Evolutionary conservation across 495 filamentous ascomycete genomes (phyloP).

Genomic region (Friedmanniomyces simplex): DNA sequence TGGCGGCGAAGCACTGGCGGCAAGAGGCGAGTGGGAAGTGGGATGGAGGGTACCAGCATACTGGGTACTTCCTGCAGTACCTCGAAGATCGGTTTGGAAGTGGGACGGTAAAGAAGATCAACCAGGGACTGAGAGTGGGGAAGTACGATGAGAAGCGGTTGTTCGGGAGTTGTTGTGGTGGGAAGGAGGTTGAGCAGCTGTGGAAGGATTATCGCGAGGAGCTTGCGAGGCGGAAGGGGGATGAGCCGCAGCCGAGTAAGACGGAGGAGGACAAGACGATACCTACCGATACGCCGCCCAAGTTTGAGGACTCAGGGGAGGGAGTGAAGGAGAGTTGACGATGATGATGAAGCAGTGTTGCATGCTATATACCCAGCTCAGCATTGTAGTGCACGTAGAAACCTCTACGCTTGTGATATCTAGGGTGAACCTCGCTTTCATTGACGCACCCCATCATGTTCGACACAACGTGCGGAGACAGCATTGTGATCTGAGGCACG

Average conservation of each 20-base stretch:
- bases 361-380: not conserved
- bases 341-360: not conserved
- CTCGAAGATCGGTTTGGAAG: constrained; percentile 53
- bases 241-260: not conserved
- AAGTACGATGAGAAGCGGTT: constrained; percentile 50
- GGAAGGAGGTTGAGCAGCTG: constrained; percentile 47
- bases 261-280: constrained; percentile 7
- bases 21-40: constrained; percentile 50
- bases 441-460: no score
- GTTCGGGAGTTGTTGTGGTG: constrained; percentile 39
- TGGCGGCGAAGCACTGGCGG: constrained; percentile 80
- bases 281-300: constrained; percentile 11
- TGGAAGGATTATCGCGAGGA: constrained; percentile 59
- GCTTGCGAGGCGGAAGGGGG: constrained; percentile 4
- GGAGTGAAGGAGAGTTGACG: no score
- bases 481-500: no score
- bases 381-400: not conserved
- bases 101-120: constrained; percentile 63
- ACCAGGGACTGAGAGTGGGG: constrained; percentile 52
- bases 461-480: no score
- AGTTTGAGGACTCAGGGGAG: not conserved
- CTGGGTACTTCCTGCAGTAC: constrained; percentile 82
- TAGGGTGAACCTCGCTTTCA: no score
- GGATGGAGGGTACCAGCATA: constrained; percentile 90
- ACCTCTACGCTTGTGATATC: not conserved